Conservation (phyloP, 2,329 filamentous ascomycete species). For the Colletotrichum sp. region DNA sequence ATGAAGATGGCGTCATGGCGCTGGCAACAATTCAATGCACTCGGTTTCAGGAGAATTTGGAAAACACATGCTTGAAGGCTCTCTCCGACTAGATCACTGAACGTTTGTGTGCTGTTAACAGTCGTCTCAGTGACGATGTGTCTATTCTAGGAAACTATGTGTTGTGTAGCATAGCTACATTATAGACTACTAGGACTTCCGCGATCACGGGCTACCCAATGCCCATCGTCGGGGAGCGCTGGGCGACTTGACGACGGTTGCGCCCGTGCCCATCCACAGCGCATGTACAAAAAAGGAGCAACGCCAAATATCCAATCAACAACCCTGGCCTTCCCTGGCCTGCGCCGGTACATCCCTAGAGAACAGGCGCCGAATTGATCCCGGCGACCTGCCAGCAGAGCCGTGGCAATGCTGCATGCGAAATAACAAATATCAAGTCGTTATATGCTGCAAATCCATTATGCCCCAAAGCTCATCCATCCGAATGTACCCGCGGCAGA, state of each 20-base stretch:
- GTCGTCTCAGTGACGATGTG: neutral
- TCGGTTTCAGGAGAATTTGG: neutral
- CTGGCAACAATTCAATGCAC: neutral
- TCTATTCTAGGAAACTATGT: conserved; percentile 12
- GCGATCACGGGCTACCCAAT: neutral
- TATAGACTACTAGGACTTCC: conserved; percentile 8
- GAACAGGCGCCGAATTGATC: neutral
- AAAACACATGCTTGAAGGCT: neutral
- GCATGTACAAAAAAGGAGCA: conserved; percentile 27
- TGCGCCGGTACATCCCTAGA: conserved; percentile 16
- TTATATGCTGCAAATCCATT: conserved; percentile 5
- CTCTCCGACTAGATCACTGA: neutral
- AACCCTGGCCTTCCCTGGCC: conserved; percentile 2
- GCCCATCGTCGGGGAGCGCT: neutral
- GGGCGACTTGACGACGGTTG: neutral
- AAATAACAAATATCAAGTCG: conserved; percentile 11
- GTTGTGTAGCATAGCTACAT: conserved; percentile 12
- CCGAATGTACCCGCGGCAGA: conserved; percentile 45
- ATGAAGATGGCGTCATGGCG: conserved; percentile 12
- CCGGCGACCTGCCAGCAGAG: conserved; percentile 1
- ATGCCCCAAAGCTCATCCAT: conserved; percentile 53
- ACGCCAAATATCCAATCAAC: conserved; percentile 23
- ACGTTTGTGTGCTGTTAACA: neutral
- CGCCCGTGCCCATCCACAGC: neutral
- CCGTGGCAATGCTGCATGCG: neutral